Evolutionary conservation across 1,139 yeast genomes (phyloP).

Genomic region (Suhomyces maxii): DNA sequence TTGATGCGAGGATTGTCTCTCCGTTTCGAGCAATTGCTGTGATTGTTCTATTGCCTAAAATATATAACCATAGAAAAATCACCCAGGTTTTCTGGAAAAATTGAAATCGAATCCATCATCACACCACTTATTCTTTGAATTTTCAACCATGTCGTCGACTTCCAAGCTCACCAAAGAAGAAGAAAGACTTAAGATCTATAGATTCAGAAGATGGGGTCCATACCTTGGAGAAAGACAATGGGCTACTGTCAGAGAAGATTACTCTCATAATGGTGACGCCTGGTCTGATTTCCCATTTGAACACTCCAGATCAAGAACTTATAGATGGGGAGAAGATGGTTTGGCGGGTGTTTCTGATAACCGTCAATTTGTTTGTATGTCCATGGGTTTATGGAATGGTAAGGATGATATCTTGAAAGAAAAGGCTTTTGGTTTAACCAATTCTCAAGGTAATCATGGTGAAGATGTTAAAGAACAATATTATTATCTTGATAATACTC

Average conservation of each 20-base stretch:
- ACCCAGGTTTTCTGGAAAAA: background rate
- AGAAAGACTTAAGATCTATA: conserved; percentile 61
- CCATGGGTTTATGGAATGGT: conserved; percentile 91
- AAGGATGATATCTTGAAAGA: conserved; percentile 85
- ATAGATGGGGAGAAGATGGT: conserved; percentile 98
- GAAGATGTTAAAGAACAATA: conserved; percentile 88
- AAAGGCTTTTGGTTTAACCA: conserved; percentile 84
- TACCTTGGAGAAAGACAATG: conserved; percentile 89
- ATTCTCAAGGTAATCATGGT: conserved; percentile 94
- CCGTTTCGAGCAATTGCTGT: too few species aligned
- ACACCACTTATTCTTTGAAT: conserved; percentile 1
- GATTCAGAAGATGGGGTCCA: conserved; percentile 78
- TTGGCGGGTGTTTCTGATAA: conserved; percentile 89
- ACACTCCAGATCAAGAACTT: conserved; percentile 78
- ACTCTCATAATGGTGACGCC: conserved; percentile 84
- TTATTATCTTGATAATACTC: conserved; percentile 86
- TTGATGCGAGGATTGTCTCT: too few species aligned
- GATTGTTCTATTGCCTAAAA: too few species aligned
- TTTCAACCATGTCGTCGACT: conserved; percentile 5
- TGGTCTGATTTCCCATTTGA: conserved; percentile 92
- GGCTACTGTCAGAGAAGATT: conserved; percentile 95
- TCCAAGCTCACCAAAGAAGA: conserved; percentile 57
- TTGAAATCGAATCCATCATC: background rate
- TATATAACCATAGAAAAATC: background rate
- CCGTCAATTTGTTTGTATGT: conserved; percentile 73